Percentiles rank a stretch among this genome's conserved stretches.
Conservation (phyloP, 371 early-diverging fungal genomes). For the Actinomortierella ambigua region DNA sequence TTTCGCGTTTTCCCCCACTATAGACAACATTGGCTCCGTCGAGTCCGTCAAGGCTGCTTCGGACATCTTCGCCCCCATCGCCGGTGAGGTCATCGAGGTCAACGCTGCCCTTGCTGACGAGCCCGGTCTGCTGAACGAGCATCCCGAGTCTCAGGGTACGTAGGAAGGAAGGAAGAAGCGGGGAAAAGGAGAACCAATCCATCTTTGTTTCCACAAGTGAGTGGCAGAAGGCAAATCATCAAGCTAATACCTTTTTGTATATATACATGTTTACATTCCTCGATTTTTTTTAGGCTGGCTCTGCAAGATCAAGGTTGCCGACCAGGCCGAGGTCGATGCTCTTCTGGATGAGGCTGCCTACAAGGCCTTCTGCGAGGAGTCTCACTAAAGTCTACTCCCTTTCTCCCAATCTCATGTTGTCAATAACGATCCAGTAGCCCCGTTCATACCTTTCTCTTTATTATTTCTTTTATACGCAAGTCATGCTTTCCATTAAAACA, state of each 20-base stretch:
- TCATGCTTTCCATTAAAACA: neutral
- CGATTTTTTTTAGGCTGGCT: slow-evolving; percentile 81
- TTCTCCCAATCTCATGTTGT: neutral
- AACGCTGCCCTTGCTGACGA: slow-evolving; percentile 70
- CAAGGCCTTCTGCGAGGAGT: slow-evolving; percentile 52
- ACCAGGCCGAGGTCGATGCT: slow-evolving; percentile 67
- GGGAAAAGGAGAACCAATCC: too few relatives aligned
- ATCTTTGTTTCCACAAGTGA: slow-evolving; percentile 2
- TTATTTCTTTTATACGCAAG: neutral
- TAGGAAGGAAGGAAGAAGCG: too few relatives aligned
- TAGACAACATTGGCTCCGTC: slow-evolving; percentile 83
- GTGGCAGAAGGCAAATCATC: neutral
- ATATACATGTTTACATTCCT: too few relatives aligned
- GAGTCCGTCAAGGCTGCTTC: slow-evolving; percentile 97
- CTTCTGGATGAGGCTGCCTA: slow-evolving; percentile 81
- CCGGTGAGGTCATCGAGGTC: slow-evolving; percentile 82
- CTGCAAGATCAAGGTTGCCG: slow-evolving; percentile 84
- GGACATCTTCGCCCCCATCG: slow-evolving; percentile 91
- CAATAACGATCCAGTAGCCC: neutral
- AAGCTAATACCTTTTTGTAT: slow-evolving; percentile 9
- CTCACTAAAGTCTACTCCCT: slow-evolving; percentile 10
- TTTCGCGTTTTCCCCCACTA: neutral
- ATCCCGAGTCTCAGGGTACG: slow-evolving; percentile 79
- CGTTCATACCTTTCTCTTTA: neutral
- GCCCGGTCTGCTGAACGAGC: slow-evolving; percentile 79